Conservation (phyloP, 1,284 basidiomycete species). For the Cryptococcus neoformans region DNA sequence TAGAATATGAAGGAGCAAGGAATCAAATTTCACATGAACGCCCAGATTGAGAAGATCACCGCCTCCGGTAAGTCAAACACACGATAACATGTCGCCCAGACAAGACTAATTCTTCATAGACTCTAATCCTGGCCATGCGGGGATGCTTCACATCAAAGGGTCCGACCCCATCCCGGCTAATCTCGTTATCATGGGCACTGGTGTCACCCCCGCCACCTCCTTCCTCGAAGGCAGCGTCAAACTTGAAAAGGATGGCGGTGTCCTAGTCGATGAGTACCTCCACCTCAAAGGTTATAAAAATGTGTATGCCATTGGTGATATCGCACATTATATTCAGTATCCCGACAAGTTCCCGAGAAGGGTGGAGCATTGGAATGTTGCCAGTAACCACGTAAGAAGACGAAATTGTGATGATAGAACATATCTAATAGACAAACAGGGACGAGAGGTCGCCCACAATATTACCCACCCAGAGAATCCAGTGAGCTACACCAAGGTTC, state of each 20-base stretch:
- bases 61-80: slow-evolving; percentile 51
- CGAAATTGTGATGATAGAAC: background rate
- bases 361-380: slow-evolving; percentile 90
- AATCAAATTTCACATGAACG: slow-evolving; percentile 76
- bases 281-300: slow-evolving; percentile 60
- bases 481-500: slow-evolving; percentile 60
- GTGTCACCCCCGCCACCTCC: slow-evolving; percentile 68
- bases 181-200: slow-evolving; percentile 83
- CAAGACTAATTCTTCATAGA: slow-evolving; percentile 16
- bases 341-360: slow-evolving; percentile 50
- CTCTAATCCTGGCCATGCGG: slow-evolving; percentile 42
- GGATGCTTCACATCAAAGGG: slow-evolving; percentile 67
- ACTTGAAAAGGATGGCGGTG: slow-evolving; percentile 73
- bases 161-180: slow-evolving; percentile 67
- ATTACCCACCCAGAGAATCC: slow-evolving; percentile 54
- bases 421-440: slow-evolving; percentile 61
- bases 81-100: background rate
- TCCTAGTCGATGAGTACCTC: slow-evolving; percentile 77
- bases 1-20: slow-evolving; percentile 76
- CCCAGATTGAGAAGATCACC: slow-evolving; percentile 70
- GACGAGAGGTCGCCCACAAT: slow-evolving; percentile 73
- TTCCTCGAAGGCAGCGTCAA: slow-evolving; percentile 64
- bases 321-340: slow-evolving; percentile 73
- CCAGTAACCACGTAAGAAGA: slow-evolving; percentile 37
- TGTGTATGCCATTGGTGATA: slow-evolving; percentile 88